Evolutionary conservation across 257 asterid species (phyloP), one percentile per base, ranked within the genome.

Genomic region (Solanum ossicruentum): DNA sequence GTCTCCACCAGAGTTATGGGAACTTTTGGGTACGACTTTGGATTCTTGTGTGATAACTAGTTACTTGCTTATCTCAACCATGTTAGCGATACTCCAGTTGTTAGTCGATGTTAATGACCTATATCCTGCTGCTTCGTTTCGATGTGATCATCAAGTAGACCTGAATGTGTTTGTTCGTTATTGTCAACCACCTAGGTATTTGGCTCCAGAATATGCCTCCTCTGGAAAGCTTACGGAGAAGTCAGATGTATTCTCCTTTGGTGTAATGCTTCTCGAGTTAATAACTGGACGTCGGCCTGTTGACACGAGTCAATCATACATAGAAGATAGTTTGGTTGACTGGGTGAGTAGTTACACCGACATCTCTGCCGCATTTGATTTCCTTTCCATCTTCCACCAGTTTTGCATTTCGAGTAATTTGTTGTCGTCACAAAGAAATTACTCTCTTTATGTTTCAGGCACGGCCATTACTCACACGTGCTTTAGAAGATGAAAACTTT

Each of bases 131-230:
- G 7, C 55, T 69, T 83, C 32, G 4, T 52, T 58, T 26, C 39
- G 57, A 52, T 83, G 51, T 54, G 80, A 43, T 57, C 58, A 54
- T 39, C 56, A 18, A 17, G 58, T 73, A 75, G 43, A 51, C 23
- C 20, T 10, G 54, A 70, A 23, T 61, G 16, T 28, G 20, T 36
- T 61, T 41, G 21, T 80, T 55, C 49, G 51, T 83, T 80, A 58
- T 70, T 84, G 80, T 83, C 84, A 28, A 57, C 58, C 28, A 55
- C 43, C 83, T 77, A 97, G 99, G 90, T 97, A 97, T 87, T 85
- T 97, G 87, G 99, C 99, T 58, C 99, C 99, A n/a, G 99, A 97
- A 77, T 97, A 97, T 82, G 99, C 99, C 49, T 85, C 98, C 81
- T 93, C 98, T 0, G 99, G 99, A 58, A 97, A 97, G 85, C 98